Evolutionary conservation across 169 alveolate species (phyloP), one percentile per base, ranked within the genome.

Genomic region (Plasmodium inui): DNA sequence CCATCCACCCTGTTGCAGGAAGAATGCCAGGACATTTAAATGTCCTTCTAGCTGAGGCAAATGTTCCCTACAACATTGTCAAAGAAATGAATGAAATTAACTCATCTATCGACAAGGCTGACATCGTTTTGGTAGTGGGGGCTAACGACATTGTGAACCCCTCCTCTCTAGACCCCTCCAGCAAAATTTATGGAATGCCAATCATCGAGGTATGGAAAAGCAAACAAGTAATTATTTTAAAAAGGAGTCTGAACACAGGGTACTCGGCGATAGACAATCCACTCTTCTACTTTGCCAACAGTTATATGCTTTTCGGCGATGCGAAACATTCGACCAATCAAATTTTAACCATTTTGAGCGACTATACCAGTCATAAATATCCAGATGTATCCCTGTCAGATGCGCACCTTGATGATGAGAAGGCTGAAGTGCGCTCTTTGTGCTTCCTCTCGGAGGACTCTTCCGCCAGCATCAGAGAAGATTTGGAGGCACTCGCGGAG

Each of bases 1-100:
- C 98, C 79, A 98, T 98, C 82, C 99, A 98, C 92, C 99, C 99
- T 41, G 99, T 98, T 83, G 99, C 99, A 26, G 99, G 99, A 61
- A 98, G 99, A 95, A 97, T 98, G 99, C 99, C 99, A 71, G 99
- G 99, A 32, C 99, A 98, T 94, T 97, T 98, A 98, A 98, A 98
- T 84, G 99, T 98, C 22, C 95, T 98, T 37, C 95, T 98, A 78
- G 99, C 99, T 1, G 99, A 98, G 94, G 99, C 99, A 4, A 98
- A 98, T 67, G 98, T 98, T 61, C 99, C 99, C 3, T 98, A 98
- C 95, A 97, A 97, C 57, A 96, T 97, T 84, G 99, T 98, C 26
- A 95, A 97, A 93, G 99, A 98, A 93, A 98, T 98, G 99, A 98
- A 98, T 80, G 99, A 98, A 84, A 97, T 98, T 71, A 98, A 98